These are phyloP conservation scores for Moringa oleifera DNA, from an alignment of 345 rosid species.

Conservation along the genomic window DNA sequence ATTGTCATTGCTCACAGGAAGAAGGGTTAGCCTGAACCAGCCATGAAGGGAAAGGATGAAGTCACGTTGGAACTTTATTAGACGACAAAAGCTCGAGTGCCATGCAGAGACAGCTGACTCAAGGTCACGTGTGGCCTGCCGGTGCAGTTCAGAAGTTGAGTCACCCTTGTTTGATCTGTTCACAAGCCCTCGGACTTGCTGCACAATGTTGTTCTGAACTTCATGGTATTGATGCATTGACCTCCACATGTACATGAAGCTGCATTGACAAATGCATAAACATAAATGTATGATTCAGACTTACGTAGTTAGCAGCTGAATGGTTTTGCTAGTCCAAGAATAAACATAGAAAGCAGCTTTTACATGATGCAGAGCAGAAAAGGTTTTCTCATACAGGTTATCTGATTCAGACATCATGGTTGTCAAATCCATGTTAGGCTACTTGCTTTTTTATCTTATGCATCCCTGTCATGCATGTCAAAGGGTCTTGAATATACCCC, in stretches of 20 bases:
- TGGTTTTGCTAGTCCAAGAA: not conserved
- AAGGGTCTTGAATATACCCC: not conserved
- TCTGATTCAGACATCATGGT: not conserved
- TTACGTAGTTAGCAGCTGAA: not conserved
- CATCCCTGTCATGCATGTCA: not conserved
- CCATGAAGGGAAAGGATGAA: slow-evolving; percentile 69
- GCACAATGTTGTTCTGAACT: slow-evolving; percentile 76
- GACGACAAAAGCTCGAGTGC: slow-evolving; percentile 83
- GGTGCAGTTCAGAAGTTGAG: slow-evolving; percentile 84
- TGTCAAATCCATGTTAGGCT: no score
- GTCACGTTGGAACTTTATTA: slow-evolving; percentile 82
- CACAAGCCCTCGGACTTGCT: slow-evolving; percentile 92
- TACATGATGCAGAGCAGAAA: not conserved
- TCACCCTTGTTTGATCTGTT: slow-evolving; percentile 65
- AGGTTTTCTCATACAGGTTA: not conserved
- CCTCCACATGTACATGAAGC: slow-evolving; percentile 97
- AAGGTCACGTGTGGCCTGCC: slow-evolving; percentile 91
- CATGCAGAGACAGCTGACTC: slow-evolving; percentile 81
- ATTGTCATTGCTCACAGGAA: slow-evolving; percentile 62
- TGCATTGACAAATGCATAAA: slow-evolving; percentile 22
- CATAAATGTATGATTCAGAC: not conserved
- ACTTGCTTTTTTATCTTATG: no score
- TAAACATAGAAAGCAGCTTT: no score
- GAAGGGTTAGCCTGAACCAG: slow-evolving; percentile 89
- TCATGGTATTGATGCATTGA: slow-evolving; percentile 89